These are phyloP conservation scores for Phytophthora cactorum DNA, from an alignment of 352 stramenopile species.

Conservation along the genomic window DNA sequence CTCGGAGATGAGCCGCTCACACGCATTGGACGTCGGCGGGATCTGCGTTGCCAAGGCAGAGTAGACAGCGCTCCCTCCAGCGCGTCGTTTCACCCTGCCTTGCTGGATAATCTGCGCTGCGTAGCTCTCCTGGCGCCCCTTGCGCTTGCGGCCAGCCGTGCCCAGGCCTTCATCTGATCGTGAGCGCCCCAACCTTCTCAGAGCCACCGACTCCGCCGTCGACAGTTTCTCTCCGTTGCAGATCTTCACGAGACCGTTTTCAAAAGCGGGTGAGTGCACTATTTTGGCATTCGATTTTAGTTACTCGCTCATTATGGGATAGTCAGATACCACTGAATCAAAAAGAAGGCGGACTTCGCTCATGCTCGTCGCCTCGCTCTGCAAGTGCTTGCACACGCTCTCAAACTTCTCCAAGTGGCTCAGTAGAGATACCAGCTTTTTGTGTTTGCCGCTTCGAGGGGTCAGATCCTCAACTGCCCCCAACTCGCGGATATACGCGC, in stretches of 20 bases:
- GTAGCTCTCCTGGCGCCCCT: background rate
- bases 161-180: background rate
- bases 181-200: too few species aligned
- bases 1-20: background rate
- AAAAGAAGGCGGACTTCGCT: slow-evolving; percentile 13
- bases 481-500: background rate
- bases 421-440: slow-evolving; percentile 10
- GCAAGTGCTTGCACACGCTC: slow-evolving; percentile 30
- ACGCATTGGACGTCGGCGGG: background rate
- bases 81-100: background rate
- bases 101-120: background rate
- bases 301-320: slow-evolving; percentile 22
- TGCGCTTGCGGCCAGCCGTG: background rate
- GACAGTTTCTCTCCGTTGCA: background rate
- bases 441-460: slow-evolving; percentile 2
- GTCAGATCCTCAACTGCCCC: slow-evolving; percentile 14
- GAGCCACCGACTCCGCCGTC: background rate
- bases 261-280: background rate
- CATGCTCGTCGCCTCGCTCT: slow-evolving; percentile 16
- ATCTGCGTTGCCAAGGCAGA: background rate
- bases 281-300: slow-evolving; percentile 12
- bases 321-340: slow-evolving; percentile 19
- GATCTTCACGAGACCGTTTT: slow-evolving; percentile 4
- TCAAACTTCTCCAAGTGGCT: slow-evolving; percentile 5
- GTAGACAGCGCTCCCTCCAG: background rate